phyloP scores from a whole-genome alignment of 331 rosid genomes.

The Dryas integrifolia region DNA sequence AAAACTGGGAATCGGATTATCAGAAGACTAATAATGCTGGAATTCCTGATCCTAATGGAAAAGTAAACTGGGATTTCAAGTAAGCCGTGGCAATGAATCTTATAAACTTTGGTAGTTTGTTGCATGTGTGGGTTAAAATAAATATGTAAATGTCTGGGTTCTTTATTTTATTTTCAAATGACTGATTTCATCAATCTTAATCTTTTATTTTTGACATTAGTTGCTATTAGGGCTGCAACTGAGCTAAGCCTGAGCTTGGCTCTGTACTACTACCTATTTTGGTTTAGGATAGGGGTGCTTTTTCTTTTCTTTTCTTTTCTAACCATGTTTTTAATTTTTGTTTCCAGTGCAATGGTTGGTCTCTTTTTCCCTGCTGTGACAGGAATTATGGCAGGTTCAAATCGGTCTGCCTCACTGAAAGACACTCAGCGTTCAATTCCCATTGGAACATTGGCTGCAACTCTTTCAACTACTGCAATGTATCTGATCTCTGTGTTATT shows the following conservation, averaged over 20 bases:
- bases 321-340: slow-evolving; percentile 22
- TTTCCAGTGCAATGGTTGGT: slow-evolving; percentile 91
- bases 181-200: background rate
- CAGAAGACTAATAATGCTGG: slow-evolving; percentile 81
- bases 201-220: background rate
- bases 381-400: slow-evolving; percentile 99
- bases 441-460: slow-evolving; percentile 87
- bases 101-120: background rate
- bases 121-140: slow-evolving; percentile 15
- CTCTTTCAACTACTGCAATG: slow-evolving; percentile 64
- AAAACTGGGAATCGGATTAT: slow-evolving; percentile 84
- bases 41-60: slow-evolving; percentile 68
- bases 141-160: background rate
- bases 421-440: slow-evolving; percentile 99
- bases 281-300: background rate
- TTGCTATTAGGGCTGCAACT: too few species aligned
- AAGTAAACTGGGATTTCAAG: slow-evolving; percentile 81
- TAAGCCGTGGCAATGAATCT: slow-evolving; percentile 34
- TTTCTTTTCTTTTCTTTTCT: slow-evolving; percentile 27
- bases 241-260: too few species aligned
- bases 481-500: slow-evolving; percentile 74
- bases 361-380: slow-evolving; percentile 99
- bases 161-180: background rate
- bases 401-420: slow-evolving; percentile 87
- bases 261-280: background rate